Evolutionary conservation across 148 eudicot genomes (phyloP).

Genomic region (Dianthus caryophyllus): DNA sequence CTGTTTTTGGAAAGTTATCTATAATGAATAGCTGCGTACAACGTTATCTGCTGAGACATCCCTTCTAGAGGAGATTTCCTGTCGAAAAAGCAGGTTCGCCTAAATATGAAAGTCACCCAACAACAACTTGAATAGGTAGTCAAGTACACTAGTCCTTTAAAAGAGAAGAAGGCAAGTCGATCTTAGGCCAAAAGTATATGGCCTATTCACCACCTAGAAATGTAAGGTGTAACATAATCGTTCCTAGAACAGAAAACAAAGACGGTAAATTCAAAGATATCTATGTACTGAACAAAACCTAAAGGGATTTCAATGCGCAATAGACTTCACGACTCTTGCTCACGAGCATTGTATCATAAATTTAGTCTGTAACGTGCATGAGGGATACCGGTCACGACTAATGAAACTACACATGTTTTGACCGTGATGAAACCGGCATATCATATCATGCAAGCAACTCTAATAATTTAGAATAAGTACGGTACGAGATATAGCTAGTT

Average conservation of each 20-base stretch:
- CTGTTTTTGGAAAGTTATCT: too few relatives aligned
- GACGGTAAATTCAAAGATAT: neutral
- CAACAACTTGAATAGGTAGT: slow-evolving; percentile 5
- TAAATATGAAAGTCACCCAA: slow-evolving; percentile 2
- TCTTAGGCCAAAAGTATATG: slow-evolving; percentile 1
- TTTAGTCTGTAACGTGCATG: too few relatives aligned
- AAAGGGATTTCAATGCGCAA: too few relatives aligned
- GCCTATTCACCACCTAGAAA: slow-evolving; percentile 14
- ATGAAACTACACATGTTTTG: too few relatives aligned
- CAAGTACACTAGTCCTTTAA: slow-evolving; percentile 1
- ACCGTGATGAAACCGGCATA: too few relatives aligned
- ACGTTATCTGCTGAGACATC: neutral
- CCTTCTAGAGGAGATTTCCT: neutral
- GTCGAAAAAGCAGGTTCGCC: slow-evolving; percentile 6
- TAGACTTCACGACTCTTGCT: neutral
- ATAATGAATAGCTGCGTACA: neutral
- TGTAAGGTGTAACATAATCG: neutral
- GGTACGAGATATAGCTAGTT: neutral
- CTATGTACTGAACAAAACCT: neutral
- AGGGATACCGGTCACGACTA: too few relatives aligned
- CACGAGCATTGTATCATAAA: too few relatives aligned
- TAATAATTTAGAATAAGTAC: neutral
- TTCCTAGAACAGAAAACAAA: neutral
- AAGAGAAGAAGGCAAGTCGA: neutral
- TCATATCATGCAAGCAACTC: too few relatives aligned